Evolutionary conservation across 2,329 filamentous ascomycete genomes (phyloP).

Genomic region (Thielaviopsis musarum): DNA sequence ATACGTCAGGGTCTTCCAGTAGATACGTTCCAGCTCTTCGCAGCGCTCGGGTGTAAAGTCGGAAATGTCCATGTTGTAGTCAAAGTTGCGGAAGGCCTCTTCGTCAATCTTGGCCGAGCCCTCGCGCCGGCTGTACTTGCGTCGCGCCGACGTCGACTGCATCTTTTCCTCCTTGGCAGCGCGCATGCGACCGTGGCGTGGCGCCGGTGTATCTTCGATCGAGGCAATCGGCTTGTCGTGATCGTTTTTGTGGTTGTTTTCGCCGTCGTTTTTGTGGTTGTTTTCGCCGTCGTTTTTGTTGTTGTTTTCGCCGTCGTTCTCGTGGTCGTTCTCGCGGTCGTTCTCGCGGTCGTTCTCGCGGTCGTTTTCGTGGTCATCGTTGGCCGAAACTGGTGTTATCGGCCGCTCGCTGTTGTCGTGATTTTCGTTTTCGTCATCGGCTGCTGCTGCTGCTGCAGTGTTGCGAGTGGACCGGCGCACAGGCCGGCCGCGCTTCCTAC

Average conservation of each 20-base stretch:
- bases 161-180: slow-evolving; percentile 29
- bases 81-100: slow-evolving; percentile 74
- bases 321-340: slow-evolving; percentile 13
- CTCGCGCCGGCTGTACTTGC: slow-evolving; percentile 72
- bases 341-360: slow-evolving; percentile 18
- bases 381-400: background rate
- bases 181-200: slow-evolving; percentile 30
- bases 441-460: slow-evolving; percentile 20
- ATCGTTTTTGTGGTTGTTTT: slow-evolving; percentile 25
- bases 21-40: slow-evolving; percentile 81
- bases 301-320: slow-evolving; percentile 19
- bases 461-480: slow-evolving; percentile 15
- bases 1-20: slow-evolving; percentile 96
- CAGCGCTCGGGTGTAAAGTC: slow-evolving; percentile 86
- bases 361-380: slow-evolving; percentile 15
- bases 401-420: slow-evolving; percentile 12
- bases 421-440: slow-evolving; percentile 22
- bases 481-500: slow-evolving; percentile 25
- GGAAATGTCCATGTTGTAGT: slow-evolving; percentile 75
- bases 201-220: slow-evolving; percentile 24
- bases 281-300: slow-evolving; percentile 18
- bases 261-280: slow-evolving; percentile 20
- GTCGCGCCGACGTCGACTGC: slow-evolving; percentile 67
- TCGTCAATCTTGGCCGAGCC: slow-evolving; percentile 70
- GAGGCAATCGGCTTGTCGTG: slow-evolving; percentile 25